Conservation (phyloP, 2,329 filamentous ascomycete species). For the Ophiostoma sp. region DNA sequence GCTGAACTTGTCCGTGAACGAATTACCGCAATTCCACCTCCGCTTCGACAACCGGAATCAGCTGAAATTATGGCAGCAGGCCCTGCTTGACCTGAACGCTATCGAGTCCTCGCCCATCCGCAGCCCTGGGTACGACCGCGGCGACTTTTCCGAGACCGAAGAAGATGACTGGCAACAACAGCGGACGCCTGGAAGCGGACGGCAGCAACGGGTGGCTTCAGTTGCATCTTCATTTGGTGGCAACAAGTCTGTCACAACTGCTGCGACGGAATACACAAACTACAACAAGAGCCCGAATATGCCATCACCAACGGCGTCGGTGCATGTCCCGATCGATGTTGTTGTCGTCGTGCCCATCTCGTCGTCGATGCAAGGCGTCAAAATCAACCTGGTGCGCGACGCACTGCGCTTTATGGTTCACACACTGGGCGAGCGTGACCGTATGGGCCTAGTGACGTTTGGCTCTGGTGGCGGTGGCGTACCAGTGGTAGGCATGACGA, state of each 20-base stretch:
- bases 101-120: slow-evolving; percentile 59
- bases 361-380: slow-evolving; percentile 98
- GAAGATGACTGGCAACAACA: slow-evolving; percentile 70
- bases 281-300: slow-evolving; percentile 48
- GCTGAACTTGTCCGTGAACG: slow-evolving; percentile 80
- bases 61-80: slow-evolving; percentile 84
- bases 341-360: slow-evolving; percentile 96
- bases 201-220: slow-evolving; percentile 57
- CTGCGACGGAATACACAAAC: slow-evolving; percentile 85
- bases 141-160: slow-evolving; percentile 73
- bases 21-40: slow-evolving; percentile 90
- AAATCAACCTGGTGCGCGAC: slow-evolving; percentile 90
- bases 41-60: slow-evolving; percentile 79
- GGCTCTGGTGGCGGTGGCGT: slow-evolving; percentile 90
- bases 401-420: slow-evolving; percentile 87
- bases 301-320: slow-evolving; percentile 40
- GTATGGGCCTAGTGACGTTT: slow-evolving; percentile 96
- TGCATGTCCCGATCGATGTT: slow-evolving; percentile 90
- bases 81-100: slow-evolving; percentile 74
- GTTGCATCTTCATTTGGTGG: slow-evolving; percentile 76
- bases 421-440: slow-evolving; percentile 83
- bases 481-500: slow-evolving; percentile 95
- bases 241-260: slow-evolving; percentile 75
- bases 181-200: slow-evolving; percentile 37
- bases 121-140: slow-evolving; percentile 70